Conservation (phyloP, 371 early-diverging fungal species). For the Sporodiniella umbellata region DNA sequence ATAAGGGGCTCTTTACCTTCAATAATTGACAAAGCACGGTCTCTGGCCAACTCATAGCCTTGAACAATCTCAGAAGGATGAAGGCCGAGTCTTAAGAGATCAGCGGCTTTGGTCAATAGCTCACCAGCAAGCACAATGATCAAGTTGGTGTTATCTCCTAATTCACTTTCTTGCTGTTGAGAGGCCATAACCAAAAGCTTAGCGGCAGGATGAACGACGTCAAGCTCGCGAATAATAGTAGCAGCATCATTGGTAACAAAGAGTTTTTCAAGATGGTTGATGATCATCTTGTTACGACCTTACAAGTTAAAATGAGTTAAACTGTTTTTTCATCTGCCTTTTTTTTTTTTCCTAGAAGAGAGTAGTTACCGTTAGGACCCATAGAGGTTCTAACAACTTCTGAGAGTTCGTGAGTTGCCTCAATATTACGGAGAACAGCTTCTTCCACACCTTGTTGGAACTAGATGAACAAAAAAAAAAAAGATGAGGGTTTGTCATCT, state of each 20-base stretch:
- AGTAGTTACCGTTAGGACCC: conserved; percentile 88
- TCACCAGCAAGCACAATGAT: conserved; percentile 95
- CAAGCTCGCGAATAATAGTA: conserved; percentile 97
- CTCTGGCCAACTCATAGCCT: conserved; percentile 89
- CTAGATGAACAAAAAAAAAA: conserved; percentile 35
- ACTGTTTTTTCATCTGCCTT: background rate
- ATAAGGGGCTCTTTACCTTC: conserved; percentile 76
- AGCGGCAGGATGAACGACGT: conserved; percentile 98
- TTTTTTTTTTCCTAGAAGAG: background rate
- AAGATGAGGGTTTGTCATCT: background rate
- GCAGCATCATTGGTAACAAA: conserved; percentile 99
- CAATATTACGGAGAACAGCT: conserved; percentile 92
- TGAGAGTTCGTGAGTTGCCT: conserved; percentile 88
- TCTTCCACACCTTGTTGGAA: conserved; percentile 95
- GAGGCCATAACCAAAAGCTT: conserved; percentile 95
- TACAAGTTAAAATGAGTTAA: conserved; percentile 70
- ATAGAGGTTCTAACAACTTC: conserved; percentile 92
- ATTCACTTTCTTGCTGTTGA: conserved; percentile 98
- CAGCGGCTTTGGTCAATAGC: conserved; percentile 90
- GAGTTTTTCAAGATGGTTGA: conserved; percentile 96
- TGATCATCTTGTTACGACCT: conserved; percentile 99
- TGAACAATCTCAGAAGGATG: conserved; percentile 93
- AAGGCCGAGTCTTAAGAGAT: conserved; percentile 90
- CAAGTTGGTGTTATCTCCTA: conserved; percentile 95
- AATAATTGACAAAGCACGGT: conserved; percentile 80